These are phyloP conservation scores for Cinnamomum chago DNA, from an alignment of 164 flowering plant genomes.

Conservation along the genomic window DNA sequence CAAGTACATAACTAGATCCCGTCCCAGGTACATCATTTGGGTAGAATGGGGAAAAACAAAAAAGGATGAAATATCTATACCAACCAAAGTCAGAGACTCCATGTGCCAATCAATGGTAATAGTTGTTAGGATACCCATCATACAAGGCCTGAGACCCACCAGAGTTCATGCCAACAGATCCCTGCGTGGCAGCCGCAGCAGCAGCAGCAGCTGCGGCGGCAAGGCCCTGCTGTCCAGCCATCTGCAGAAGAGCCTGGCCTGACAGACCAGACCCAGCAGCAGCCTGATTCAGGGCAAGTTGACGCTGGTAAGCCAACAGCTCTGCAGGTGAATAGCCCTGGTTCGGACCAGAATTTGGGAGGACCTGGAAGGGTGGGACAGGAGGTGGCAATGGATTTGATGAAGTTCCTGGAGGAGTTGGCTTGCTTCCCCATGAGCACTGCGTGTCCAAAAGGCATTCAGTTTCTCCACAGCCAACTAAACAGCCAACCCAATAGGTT, in stretches of 20 bases:
- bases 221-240: conserved; percentile 65
- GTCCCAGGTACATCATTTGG: too few species aligned
- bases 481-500: too few species aligned
- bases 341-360: conserved; percentile 19
- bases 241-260: conserved; percentile 61
- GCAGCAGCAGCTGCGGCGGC: conserved; percentile 49
- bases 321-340: conserved; percentile 53
- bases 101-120: conserved; percentile 45
- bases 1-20: too few species aligned
- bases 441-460: conserved; percentile 20
- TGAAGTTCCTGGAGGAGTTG: conserved; percentile 86
- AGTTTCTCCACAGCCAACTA: neutral
- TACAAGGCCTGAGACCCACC: conserved; percentile 70
- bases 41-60: too few species aligned
- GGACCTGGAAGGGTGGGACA: conserved; percentile 58
- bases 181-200: conserved; percentile 74
- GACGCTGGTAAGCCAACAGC: conserved; percentile 77
- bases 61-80: neutral
- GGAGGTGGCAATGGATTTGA: conserved; percentile 97
- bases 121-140: conserved; percentile 35
- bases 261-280: conserved; percentile 37
- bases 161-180: conserved; percentile 40
- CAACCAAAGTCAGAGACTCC: neutral
- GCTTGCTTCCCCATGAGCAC: conserved; percentile 99
- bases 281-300: conserved; percentile 86